These are phyloP conservation scores for Cyclotella atomus DNA, from an alignment of 108 stramenopile species.

Conservation along the genomic window DNA sequence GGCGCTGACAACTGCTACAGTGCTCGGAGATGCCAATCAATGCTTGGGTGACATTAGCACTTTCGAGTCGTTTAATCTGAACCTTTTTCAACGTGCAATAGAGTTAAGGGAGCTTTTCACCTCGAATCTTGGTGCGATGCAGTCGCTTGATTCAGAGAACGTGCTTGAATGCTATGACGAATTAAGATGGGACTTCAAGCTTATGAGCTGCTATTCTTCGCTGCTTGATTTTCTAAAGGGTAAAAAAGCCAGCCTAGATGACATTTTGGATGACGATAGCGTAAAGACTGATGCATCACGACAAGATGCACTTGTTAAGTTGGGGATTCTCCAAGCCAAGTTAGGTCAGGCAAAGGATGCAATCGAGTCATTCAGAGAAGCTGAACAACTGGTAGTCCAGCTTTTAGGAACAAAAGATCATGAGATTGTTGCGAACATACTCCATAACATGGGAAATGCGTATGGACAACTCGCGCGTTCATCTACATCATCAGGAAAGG, in stretches of 20 bases:
- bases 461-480: conserved; percentile 31
- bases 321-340: conserved; percentile 47
- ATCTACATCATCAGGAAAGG: conserved; percentile 8
- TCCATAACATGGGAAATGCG: conserved; percentile 43
- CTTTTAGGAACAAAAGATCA: conserved; percentile 48
- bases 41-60: conserved; percentile 23
- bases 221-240: conserved; percentile 33
- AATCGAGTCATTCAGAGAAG: conserved; percentile 44
- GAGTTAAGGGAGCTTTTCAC: conserved; percentile 37
- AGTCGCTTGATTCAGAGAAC: conserved; percentile 25
- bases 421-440: conserved; percentile 45
- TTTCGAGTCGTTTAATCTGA: conserved; percentile 20
- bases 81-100: conserved; percentile 42
- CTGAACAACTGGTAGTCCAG: conserved; percentile 40
- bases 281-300: conserved; percentile 26
- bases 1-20: conserved; percentile 24
- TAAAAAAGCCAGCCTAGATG: background rate
- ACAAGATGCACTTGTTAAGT: conserved; percentile 50
- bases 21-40: conserved; percentile 44
- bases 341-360: conserved; percentile 33
- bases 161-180: conserved; percentile 30
- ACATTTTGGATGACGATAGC: conserved; percentile 14
- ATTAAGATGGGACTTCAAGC: conserved; percentile 26
- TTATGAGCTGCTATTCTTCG: conserved; percentile 33
- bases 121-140: conserved; percentile 9